These are phyloP conservation scores for Uronychia setigera DNA, from an alignment of 73 alveolate genomes.

Conservation along the genomic window DNA sequence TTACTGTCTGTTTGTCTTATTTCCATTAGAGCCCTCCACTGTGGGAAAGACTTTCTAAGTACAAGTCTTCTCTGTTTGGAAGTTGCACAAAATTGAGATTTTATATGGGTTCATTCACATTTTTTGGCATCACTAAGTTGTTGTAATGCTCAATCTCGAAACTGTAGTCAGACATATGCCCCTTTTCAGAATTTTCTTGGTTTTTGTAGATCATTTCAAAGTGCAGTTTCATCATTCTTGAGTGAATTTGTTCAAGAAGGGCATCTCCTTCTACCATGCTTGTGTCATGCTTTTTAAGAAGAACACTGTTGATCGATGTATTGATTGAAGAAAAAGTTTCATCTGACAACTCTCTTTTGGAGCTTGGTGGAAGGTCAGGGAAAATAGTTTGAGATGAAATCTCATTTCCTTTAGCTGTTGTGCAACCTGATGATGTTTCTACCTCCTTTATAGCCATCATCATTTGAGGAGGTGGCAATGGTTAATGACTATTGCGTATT, in stretches of 20 bases:
- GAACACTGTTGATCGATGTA: constrained; percentile 14
- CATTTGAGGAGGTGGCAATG: neutral
- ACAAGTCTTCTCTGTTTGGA: neutral
- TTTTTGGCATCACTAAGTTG: neutral
- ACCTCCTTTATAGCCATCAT: neutral
- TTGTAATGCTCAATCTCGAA: neutral
- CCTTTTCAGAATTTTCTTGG: neutral
- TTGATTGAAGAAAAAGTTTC: constrained; percentile 17
- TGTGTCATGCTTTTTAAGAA: constrained; percentile 19
- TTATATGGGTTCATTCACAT: neutral
- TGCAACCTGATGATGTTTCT: neutral
- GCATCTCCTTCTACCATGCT: constrained; percentile 31
- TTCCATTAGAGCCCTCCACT: neutral
- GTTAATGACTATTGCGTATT: too few species aligned
- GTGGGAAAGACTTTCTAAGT: neutral
- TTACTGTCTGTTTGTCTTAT: neutral
- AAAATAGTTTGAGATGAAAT: neutral
- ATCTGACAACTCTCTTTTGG: neutral
- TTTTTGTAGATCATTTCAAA: constrained; percentile 29
- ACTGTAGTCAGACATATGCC: neutral
- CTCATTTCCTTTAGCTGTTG: neutral
- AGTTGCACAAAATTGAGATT: neutral
- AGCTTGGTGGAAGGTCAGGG: neutral
- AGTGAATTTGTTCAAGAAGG: constrained; percentile 15
- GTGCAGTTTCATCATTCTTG: constrained; percentile 25